Evolutionary conservation across 2,329 filamentous ascomycete genomes (phyloP).

Genomic region (Colletotrichum cereale): DNA sequence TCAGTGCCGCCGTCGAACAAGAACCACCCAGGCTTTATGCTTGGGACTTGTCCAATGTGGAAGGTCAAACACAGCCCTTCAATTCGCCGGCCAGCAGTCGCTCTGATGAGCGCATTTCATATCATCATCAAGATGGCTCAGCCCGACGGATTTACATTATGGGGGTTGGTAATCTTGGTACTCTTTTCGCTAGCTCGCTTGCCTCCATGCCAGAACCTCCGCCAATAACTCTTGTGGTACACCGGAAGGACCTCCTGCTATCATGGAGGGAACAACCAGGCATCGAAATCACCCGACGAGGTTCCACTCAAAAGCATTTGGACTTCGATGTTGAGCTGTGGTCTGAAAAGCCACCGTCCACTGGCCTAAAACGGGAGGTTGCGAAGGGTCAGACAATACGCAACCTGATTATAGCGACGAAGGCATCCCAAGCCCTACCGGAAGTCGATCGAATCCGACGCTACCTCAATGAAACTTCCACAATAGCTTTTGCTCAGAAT

Average conservation of each 20-base stretch:
- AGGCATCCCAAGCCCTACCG: conserved; percentile 75
- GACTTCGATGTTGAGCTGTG: conserved; percentile 67
- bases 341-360: conserved; percentile 57
- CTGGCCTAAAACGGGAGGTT: conserved; percentile 56
- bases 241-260: conserved; percentile 64
- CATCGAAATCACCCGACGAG: conserved; percentile 58
- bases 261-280: conserved; percentile 60
- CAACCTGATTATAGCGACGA: conserved; percentile 84
- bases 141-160: conserved; percentile 77
- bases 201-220: conserved; percentile 70
- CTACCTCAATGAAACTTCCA: conserved; percentile 74
- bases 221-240: conserved; percentile 84
- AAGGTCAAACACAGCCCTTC: neutral
- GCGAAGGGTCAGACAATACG: conserved; percentile 62
- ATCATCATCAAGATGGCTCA: neutral
- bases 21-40: conserved; percentile 52
- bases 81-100: neutral
- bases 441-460: conserved; percentile 70
- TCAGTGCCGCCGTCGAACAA: conserved; percentile 43
- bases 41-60: conserved; percentile 50
- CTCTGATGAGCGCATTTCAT: neutral
- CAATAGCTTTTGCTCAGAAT: conserved; percentile 88
- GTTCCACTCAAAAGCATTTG: conserved; percentile 47
- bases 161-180: conserved; percentile 85
- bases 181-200: conserved; percentile 81